A percentile compares a stretch with the other conserved stretches of the same genome.
Conservation (phyloP, 805 yeast species). For the Pichia insulana region DNA sequence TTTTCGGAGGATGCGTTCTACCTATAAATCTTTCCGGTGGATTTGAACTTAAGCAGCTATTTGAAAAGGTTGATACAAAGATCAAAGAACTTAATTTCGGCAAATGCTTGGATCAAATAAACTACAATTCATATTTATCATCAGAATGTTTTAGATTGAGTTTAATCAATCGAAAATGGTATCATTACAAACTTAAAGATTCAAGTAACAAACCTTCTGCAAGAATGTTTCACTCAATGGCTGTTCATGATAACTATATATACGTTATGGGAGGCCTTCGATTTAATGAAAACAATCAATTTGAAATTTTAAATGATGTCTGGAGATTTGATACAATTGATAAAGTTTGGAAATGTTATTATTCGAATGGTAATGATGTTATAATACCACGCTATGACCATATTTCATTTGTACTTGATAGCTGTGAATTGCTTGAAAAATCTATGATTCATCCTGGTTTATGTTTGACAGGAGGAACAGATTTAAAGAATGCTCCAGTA, state of each 20-base stretch:
- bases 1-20: constrained; percentile 59
- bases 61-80: constrained; percentile 27
- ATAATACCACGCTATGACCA: constrained; percentile 41
- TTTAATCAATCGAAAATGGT: constrained; percentile 53
- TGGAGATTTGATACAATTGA: constrained; percentile 57
- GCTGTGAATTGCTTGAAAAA: constrained; percentile 30
- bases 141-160: constrained; percentile 56
- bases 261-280: constrained; percentile 61
- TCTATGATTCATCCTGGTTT: constrained; percentile 37
- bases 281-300: constrained; percentile 28
- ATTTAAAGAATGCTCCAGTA: constrained; percentile 26
- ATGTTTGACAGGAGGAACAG: constrained; percentile 47
- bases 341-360: constrained; percentile 45
- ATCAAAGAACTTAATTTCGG: neutral
- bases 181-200: constrained; percentile 27
- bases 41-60: constrained; percentile 33
- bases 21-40: constrained; percentile 39
- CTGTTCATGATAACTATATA: constrained; percentile 39
- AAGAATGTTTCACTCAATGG: constrained; percentile 53
- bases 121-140: constrained; percentile 35
- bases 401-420: constrained; percentile 35
- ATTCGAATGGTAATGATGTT: constrained; percentile 25
- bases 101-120: neutral
- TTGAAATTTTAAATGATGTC: constrained; percentile 49
- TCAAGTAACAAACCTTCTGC: constrained; percentile 24